Percentiles rank a stretch among this genome's conserved stretches.
Conservation (phyloP, 2,329 filamentous ascomycete species). For the Cyphellophora attinorum region DNA sequence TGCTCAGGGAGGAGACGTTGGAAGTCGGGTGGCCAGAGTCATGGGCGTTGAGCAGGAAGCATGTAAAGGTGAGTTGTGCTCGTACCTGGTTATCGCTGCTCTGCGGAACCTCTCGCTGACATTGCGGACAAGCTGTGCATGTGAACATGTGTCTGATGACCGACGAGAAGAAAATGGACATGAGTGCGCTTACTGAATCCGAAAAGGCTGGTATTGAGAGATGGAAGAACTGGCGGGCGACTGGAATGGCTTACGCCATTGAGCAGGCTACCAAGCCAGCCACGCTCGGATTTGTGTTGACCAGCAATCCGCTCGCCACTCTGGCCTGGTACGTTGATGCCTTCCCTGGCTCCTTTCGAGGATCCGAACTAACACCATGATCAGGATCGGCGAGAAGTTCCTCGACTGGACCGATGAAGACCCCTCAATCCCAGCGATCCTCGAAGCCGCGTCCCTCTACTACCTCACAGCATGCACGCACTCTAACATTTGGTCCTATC, state of each 20-base stretch:
- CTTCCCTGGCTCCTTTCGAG: conserved; percentile 4
- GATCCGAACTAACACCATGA: conserved; percentile 22
- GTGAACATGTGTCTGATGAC: not conserved
- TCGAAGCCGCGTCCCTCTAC: conserved; percentile 26
- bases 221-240: conserved; percentile 27
- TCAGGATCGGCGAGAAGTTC: conserved; percentile 29
- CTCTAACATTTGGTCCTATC: conserved; percentile 24
- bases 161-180: not conserved
- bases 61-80: no score
- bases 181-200: conserved; percentile 6
- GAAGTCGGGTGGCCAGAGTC: conserved; percentile 33
- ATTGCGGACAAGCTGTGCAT: no score
- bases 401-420: conserved; percentile 27
- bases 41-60: conserved; percentile 32
- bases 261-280: conserved; percentile 46
- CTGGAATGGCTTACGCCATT: conserved; percentile 40
- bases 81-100: no score
- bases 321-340: no score
- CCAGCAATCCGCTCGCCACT: conserved; percentile 44
- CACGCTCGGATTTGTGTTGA: conserved; percentile 47
- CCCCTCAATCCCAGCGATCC: conserved; percentile 22
- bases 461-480: conserved; percentile 29
- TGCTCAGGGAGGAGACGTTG: conserved; percentile 49
- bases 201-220: conserved; percentile 29
- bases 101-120: no score